Percentiles rank a stretch among this genome's conserved stretches.
These are phyloP conservation scores for Ustilago vetiveriae DNA, from an alignment of 1,284 basidiomycete genomes.

Conservation along the genomic window DNA sequence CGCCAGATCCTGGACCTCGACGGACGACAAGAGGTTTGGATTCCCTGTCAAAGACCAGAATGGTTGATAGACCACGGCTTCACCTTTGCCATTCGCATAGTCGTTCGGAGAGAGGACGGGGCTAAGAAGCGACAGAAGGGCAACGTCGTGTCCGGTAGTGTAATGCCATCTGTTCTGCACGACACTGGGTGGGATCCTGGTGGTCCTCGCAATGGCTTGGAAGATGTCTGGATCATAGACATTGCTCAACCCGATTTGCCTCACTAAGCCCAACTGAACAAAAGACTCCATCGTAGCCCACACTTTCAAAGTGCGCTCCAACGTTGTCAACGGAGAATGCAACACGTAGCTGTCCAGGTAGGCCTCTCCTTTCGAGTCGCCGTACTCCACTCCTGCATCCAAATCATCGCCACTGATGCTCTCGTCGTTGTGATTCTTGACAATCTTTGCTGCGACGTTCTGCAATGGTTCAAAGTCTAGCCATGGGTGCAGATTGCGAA, in stretches of 20 bases:
- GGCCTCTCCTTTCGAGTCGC: constrained; percentile 31
- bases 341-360: constrained; percentile 62
- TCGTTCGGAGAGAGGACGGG: constrained; percentile 59
- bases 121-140: constrained; percentile 53
- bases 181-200: constrained; percentile 44
- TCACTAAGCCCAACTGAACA: constrained; percentile 53
- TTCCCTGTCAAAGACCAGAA: constrained; percentile 66
- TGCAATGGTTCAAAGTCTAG: constrained; percentile 30
- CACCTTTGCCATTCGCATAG: constrained; percentile 9
- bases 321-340: constrained; percentile 56
- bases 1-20: constrained; percentile 43
- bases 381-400: constrained; percentile 37
- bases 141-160: constrained; percentile 64
- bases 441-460: constrained; percentile 11
- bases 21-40: constrained; percentile 39
- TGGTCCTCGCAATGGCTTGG: constrained; percentile 36
- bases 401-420: constrained; percentile 1
- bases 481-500: constrained; percentile 52
- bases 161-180: constrained; percentile 65
- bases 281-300: constrained; percentile 61
- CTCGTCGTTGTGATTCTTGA: constrained; percentile 6
- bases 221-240: constrained; percentile 63
- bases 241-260: constrained; percentile 58
- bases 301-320: constrained; percentile 58
- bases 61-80: constrained; percentile 56